A percentile compares a stretch with the other conserved stretches of the same genome.
These are phyloP conservation scores for Odonthalia washingtoniensis DNA, from an alignment of 31 red algal genomes.

Conservation along the genomic window DNA sequence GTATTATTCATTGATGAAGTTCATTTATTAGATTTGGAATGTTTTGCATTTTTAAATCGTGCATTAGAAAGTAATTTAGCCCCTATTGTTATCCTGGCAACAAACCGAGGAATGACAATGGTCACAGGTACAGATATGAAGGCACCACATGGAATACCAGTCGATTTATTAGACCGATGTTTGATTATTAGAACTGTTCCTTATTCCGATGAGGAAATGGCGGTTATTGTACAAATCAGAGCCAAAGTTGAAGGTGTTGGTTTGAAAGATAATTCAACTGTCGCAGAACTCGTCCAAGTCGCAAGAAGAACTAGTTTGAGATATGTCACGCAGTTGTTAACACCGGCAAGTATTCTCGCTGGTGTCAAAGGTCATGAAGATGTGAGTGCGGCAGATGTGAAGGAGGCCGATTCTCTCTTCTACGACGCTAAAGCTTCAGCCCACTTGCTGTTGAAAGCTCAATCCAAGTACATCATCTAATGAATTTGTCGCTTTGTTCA, in stretches of 20 bases:
- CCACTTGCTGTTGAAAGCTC: conserved; percentile 75
- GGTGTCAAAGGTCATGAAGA: conserved; percentile 84
- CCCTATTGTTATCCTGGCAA: conserved; percentile 96
- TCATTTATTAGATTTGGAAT: conserved; percentile 97
- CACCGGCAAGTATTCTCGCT: conserved; percentile 86
- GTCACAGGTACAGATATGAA: conserved; percentile 93
- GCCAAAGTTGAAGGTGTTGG: conserved; percentile 85
- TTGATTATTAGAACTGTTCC: conserved; percentile 96
- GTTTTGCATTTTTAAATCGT: conserved; percentile 98
- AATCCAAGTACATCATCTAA: conserved; percentile 73
- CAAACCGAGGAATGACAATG: conserved; percentile 95
- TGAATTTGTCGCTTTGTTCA: too few relatives aligned
- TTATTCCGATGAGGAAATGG: conserved; percentile 90
- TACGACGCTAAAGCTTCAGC: conserved; percentile 95
- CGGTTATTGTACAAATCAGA: conserved; percentile 90
- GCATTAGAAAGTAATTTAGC: conserved; percentile 98
- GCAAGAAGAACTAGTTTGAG: conserved; percentile 89
- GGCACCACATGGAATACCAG: conserved; percentile 95
- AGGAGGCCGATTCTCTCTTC: conserved; percentile 93
- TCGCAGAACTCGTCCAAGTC: conserved; percentile 80
- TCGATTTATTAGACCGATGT: conserved; percentile 97
- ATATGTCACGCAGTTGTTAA: conserved; percentile 91
- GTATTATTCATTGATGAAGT: conserved; percentile 99
- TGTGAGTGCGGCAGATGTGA: conserved; percentile 84
- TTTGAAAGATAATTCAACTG: conserved; percentile 71